Base-by-base conservation (phyloP, 306 rosid species). In the Vigna angularis region DNA sequence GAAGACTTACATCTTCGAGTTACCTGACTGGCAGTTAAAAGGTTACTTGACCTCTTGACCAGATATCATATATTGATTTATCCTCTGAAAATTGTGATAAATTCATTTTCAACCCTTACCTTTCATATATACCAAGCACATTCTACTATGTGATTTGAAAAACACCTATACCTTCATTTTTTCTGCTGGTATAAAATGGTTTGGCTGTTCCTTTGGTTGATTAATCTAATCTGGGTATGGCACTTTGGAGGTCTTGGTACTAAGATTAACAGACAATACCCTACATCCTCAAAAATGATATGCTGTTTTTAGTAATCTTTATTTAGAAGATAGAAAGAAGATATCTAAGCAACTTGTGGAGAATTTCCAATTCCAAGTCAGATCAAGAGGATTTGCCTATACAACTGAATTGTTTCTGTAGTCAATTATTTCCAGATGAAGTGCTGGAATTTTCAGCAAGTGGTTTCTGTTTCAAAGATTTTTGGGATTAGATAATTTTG, bases 11-110 rank as follows among this genome's bases (percentile, higher is more conserved):
- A 86, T 72, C 85, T 89, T 6, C 45, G 64, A 64, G 76, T 89
- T 68, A 88, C 88, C 42, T 87, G 85, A 14, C 58, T 82, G 28
- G 22, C 88, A 9, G 85, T 89, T 66, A 71, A 87, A 8, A 91
- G 89, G 49, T 83, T 79, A 84, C 22, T 20, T 20, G 22, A 1
- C 38, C 55, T 20, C 55, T 44, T 22, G 17, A 38, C 44, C 42
- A 22, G 62, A 44, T 12, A 70, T 30, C 17, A 51, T 71, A 9
- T 18, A 52, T 34, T 34, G 72, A 71, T 71, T 18, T 34, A 50
- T 30, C 62, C 45, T 30, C 62, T 7, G 36, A 22, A 48, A 69
- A 8, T 69, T 48, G 24, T 20, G 8, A 9, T 26, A 7, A 16
- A 50, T 50, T 32, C 36, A 14, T 62, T 52, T 71, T 28, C 49